Evolutionary conservation across 1,284 basidiomycete species (phyloP), one percentile per base, ranked within the genome.

Genomic region (Rugiboletus extremiorientalis): DNA sequence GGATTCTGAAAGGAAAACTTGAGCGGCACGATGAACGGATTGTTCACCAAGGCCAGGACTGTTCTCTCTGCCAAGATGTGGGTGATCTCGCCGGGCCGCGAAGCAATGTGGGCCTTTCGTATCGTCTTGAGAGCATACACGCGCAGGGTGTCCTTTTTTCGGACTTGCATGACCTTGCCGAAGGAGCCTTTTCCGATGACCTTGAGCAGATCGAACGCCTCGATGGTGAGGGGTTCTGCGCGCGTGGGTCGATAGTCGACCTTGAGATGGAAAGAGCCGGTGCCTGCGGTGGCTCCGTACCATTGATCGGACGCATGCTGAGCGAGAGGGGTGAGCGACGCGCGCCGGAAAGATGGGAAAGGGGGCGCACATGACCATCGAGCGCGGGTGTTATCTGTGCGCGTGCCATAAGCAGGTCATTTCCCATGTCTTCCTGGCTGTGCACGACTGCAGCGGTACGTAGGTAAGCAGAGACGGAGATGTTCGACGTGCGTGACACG

Each of bases 61-160:
- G 96, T 98, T 58, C 96, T 84, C 77, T 99, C 96, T 1, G 97
- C 97, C 23, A 99, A 83, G 52, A 98, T 99, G 72, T 99, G 97
- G 5, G 95, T 99, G 65, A 99, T 98, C 76, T 99, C 97, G 43
- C 96, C 96, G 0, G 90, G 90, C 2, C 96, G 84, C 30, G 93
- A 94, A 6, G 97, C 97, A 64, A 99, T 99, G 74, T 99, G 96
- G 3, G 96, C 97, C 76, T 99, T 99, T 55, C 96, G 88, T 68
- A 99, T 98, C 3, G 96, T 98, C 79, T 99, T 99, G 70, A 99
- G 83, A 1, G 96, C 96, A 76, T 99, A 99, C 71, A 99, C 93
- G 60, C 96, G 94, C 56, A 93, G 86, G 0, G 97, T 99, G 75
- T 99, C 96, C 76, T 96, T 95, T 79, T 99, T 99, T 52, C 94